phyloP scores from a whole-genome alignment of 805 yeast species.

The Candida stauntonica region DNA sequence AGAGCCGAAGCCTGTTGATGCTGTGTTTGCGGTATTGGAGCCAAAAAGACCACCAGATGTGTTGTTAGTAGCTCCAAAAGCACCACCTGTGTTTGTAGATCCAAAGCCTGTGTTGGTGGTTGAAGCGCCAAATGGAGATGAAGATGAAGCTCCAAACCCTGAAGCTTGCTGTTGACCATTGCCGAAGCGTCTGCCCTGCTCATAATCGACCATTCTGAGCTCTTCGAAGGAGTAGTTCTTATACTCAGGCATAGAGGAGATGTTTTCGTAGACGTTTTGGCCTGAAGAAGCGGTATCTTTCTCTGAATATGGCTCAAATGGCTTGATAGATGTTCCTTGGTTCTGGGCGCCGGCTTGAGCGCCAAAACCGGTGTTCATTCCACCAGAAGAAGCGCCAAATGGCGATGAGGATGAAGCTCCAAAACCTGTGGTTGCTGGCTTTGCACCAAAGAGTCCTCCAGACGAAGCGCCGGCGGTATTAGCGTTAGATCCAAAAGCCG shows the following conservation, averaged over 20 bases:
- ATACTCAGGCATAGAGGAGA: conserved; percentile 89
- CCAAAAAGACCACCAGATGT: conserved; percentile 43
- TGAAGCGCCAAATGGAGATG: conserved; percentile 39
- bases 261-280: conserved; percentile 61
- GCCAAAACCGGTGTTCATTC: conserved; percentile 10
- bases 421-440: conserved; percentile 25
- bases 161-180: conserved; percentile 31
- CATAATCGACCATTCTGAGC: conserved; percentile 83
- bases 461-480: conserved; percentile 21
- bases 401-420: conserved; percentile 34
- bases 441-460: conserved; percentile 39
- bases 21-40: neutral
- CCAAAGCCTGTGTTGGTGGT: conserved; percentile 18
- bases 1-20: conserved; percentile 1
- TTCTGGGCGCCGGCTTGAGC: conserved; percentile 32
- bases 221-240: conserved; percentile 80
- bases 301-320: conserved; percentile 67
- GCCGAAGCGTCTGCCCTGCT: conserved; percentile 62
- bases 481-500: conserved; percentile 37
- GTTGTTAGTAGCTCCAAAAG: neutral
- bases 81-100: conserved; percentile 14
- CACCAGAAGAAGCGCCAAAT: conserved; percentile 33
- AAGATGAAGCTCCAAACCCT: conserved; percentile 32
- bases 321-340: conserved; percentile 69
- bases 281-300: conserved; percentile 58